These are phyloP conservation scores for Tuber borchii DNA, from an alignment of 495 filamentous ascomycete species.

Conservation along the genomic window DNA sequence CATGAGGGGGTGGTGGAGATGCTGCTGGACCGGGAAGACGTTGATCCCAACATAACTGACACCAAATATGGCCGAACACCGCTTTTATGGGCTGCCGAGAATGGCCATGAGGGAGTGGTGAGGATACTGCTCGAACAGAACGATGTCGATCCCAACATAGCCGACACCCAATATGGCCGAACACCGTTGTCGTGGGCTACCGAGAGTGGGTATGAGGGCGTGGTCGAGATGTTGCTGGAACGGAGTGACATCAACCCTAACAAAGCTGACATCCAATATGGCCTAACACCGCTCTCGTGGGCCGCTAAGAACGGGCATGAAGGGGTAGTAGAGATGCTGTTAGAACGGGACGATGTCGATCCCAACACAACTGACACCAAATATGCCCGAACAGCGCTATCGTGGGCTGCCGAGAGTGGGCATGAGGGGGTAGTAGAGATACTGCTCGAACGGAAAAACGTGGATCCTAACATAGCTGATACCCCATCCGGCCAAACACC, in stretches of 20 bases:
- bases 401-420: no score
- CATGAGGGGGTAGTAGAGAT: no score
- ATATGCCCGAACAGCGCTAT: no score
- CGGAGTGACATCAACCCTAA: not conserved
- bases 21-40: constrained; percentile 32
- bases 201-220: constrained; percentile 41
- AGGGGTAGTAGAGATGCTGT: not conserved
- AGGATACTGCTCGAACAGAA: constrained; percentile 4
- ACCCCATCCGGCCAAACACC: no score
- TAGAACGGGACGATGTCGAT: no score
- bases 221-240: constrained; percentile 36
- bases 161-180: constrained; percentile 15
- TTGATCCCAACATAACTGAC: constrained; percentile 26
- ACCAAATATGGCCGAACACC: constrained; percentile 38
- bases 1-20: constrained; percentile 32
- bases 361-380: no score
- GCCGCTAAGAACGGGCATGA: constrained; percentile 40
- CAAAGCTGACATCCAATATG: not conserved
- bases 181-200: constrained; percentile 44
- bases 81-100: constrained; percentile 44
- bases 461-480: no score
- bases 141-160: constrained; percentile 13
- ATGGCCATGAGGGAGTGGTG: constrained; percentile 44
- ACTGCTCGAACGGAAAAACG: no score
- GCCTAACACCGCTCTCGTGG: constrained; percentile 37